Conservation (phyloP, 495 filamentous ascomycete genomes). For the Sphaerosporella brunnea region DNA sequence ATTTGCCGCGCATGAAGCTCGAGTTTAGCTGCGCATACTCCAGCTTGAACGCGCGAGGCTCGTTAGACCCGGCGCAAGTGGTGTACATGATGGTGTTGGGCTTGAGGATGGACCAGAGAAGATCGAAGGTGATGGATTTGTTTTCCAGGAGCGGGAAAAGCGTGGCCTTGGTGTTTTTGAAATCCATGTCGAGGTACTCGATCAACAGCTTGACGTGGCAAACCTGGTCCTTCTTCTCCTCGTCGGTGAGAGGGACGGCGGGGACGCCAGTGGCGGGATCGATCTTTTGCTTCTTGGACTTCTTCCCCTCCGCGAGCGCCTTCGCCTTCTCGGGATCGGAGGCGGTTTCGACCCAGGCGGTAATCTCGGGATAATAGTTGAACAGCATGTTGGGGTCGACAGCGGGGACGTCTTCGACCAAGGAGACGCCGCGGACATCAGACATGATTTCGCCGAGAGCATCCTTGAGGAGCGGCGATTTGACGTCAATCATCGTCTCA, state of each 20-base stretch:
- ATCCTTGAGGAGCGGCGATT: slow-evolving; percentile 17
- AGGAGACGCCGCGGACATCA: slow-evolving; percentile 15
- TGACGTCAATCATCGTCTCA: slow-evolving; percentile 23
- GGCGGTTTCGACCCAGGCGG: not conserved
- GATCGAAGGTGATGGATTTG: slow-evolving; percentile 32
- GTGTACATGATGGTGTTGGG: slow-evolving; percentile 30
- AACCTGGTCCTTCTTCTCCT: slow-evolving; percentile 46
- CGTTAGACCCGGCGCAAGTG: slow-evolving; percentile 29
- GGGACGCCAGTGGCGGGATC: not conserved
- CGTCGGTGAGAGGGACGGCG: slow-evolving; percentile 31
- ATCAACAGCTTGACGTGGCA: slow-evolving; percentile 30
- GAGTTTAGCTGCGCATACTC: slow-evolving; percentile 27
- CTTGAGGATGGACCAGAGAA: slow-evolving; percentile 33
- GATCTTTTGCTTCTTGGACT: not conserved
- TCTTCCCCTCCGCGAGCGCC: not conserved
- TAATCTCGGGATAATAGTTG: slow-evolving; percentile 21
- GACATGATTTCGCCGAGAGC: slow-evolving; percentile 19
- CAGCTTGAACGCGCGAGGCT: slow-evolving; percentile 25
- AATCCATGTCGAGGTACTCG: slow-evolving; percentile 29
- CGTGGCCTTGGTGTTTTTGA: slow-evolving; percentile 25
- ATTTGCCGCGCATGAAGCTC: slow-evolving; percentile 28
- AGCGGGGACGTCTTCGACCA: slow-evolving; percentile 23
- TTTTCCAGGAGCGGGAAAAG: slow-evolving; percentile 29
- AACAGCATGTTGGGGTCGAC: slow-evolving; percentile 16
- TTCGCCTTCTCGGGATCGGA: not conserved